These are phyloP conservation scores for Lodderomyces parapsilosis DNA, from an alignment of 1,139 yeast species.

Conservation along the genomic window DNA sequence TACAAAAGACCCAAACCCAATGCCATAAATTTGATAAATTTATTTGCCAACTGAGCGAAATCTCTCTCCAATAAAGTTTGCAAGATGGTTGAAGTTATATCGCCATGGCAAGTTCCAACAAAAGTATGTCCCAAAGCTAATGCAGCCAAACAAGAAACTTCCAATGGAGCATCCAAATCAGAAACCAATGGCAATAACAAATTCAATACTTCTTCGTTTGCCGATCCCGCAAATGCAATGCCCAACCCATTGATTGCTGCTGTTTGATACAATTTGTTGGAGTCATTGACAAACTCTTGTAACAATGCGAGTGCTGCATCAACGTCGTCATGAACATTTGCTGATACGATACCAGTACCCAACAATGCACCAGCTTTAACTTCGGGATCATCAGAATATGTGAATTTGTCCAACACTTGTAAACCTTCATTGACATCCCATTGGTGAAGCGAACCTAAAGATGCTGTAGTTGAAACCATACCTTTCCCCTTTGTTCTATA, in stretches of 20 bases:
- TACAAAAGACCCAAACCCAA: conserved; percentile 89
- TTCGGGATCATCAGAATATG: conserved; percentile 82
- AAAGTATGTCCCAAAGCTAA: conserved; percentile 91
- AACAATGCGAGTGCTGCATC: conserved; percentile 87
- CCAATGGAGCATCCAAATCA: conserved; percentile 74
- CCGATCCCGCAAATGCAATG: conserved; percentile 92
- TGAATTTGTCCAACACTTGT: conserved; percentile 83
- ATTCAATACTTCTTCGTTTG: conserved; percentile 78
- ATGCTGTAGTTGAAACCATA: conserved; percentile 92
- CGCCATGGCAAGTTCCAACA: conserved; percentile 96
- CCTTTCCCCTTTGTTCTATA: conserved; percentile 91
- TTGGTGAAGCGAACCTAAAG: conserved; percentile 84
- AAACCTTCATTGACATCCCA: conserved; percentile 93
- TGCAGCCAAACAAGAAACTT: conserved; percentile 83
- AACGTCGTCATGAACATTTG: conserved; percentile 94
- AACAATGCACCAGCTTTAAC: conserved; percentile 94
- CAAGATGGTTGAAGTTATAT: conserved; percentile 83
- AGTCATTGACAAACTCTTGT: conserved; percentile 69
- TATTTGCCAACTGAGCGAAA: conserved; percentile 70
- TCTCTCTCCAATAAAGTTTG: conserved; percentile 90
- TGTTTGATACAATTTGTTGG: conserved; percentile 57
- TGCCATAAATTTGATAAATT: conserved; percentile 88
- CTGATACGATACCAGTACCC: conserved; percentile 93
- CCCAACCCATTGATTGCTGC: conserved; percentile 92
- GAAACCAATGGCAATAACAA: conserved; percentile 82